These are phyloP conservation scores for Desmodesmus armatus DNA, from an alignment of 139 green algal species.

Conservation along the genomic window DNA sequence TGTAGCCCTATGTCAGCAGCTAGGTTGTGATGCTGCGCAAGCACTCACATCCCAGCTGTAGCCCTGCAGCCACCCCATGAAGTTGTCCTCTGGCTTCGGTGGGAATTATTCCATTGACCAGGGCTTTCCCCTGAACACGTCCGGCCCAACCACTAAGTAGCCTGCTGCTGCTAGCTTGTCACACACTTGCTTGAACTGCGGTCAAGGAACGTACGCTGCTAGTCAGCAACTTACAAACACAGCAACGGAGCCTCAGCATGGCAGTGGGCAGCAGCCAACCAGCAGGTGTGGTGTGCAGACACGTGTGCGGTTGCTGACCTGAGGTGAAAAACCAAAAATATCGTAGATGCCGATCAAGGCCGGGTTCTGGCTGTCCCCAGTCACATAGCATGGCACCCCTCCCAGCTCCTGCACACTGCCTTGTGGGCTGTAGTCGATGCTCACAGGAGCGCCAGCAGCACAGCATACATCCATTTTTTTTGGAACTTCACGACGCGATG, in stretches of 20 bases:
- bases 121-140: slow-evolving; percentile 36
- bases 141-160: slow-evolving; percentile 19
- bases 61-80: slow-evolving; percentile 13
- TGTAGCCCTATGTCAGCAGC: no score
- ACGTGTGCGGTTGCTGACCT: no score
- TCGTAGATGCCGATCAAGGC: slow-evolving; percentile 34
- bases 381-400: slow-evolving; percentile 14
- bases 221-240: no score
- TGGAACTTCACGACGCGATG: no score
- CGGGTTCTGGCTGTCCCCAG: background rate
- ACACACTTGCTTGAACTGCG: slow-evolving; percentile 44
- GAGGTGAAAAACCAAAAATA: slow-evolving; percentile 35
- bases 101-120: slow-evolving; percentile 39
- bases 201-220: no score
- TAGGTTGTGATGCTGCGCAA: no score
- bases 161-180: slow-evolving; percentile 30
- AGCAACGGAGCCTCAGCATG: no score
- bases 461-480: slow-evolving; percentile 24
- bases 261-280: no score
- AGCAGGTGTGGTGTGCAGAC: no score
- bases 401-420: slow-evolving; percentile 27
- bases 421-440: slow-evolving; percentile 16
- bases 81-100: slow-evolving; percentile 41
- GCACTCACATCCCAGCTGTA: slow-evolving; percentile 37
- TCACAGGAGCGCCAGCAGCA: slow-evolving; percentile 37